Conservation (phyloP, 768 basidiomycete species). For the Pholiota molesta region DNA sequence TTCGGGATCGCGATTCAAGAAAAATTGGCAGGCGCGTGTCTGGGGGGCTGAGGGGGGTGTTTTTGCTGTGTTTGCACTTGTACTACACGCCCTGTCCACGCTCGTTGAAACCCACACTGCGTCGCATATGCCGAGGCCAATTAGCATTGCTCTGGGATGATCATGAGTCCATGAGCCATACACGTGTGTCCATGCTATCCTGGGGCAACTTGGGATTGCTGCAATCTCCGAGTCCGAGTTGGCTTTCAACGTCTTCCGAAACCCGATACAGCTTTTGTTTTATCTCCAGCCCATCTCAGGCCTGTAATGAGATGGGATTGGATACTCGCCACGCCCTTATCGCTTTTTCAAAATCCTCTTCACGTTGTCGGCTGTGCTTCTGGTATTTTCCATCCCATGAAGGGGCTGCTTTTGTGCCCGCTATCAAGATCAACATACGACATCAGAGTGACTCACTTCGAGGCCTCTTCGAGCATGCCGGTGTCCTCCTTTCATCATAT, state of each 20-base stretch:
- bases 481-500: constrained; percentile 10
- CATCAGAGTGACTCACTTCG: constrained; percentile 13
- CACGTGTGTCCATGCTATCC: constrained; percentile 20
- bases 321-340: constrained; percentile 16
- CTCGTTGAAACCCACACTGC: constrained; percentile 13
- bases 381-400: constrained; percentile 17
- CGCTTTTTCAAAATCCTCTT: constrained; percentile 5
- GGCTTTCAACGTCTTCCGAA: constrained; percentile 11
- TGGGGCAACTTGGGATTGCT: constrained; percentile 9
- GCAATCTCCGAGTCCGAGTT: constrained; percentile 16
- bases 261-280: constrained; percentile 16
- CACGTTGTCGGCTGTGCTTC: constrained; percentile 15
- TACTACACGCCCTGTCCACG: constrained; percentile 18
- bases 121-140: constrained; percentile 12
- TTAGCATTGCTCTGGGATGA: constrained; percentile 9
- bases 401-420: constrained; percentile 5
- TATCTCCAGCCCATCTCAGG: constrained; percentile 17
- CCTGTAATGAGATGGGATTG: constrained; percentile 20
- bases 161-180: constrained; percentile 11
- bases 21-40: constrained; percentile 3
- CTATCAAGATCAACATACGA: constrained; percentile 21
- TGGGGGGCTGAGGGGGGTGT: constrained; percentile 2
- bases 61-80: constrained; percentile 2
- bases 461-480: constrained; percentile 2
- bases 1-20: not conserved